These are phyloP conservation scores for Apiotrichum sp. DNA, from an alignment of 1,284 basidiomycete species.

Conservation along the genomic window DNA sequence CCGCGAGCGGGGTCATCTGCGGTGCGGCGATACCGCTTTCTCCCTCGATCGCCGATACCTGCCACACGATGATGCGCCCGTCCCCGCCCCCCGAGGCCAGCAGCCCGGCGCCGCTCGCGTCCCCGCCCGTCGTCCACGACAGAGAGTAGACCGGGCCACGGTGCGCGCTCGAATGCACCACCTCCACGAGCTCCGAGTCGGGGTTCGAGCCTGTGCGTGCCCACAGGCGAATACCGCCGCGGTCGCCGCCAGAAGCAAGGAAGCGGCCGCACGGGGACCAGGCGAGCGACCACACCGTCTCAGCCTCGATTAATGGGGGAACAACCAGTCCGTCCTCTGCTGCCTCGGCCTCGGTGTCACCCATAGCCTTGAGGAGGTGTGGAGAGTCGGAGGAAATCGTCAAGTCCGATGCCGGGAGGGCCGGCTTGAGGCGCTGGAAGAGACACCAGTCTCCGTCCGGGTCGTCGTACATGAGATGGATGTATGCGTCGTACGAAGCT, in stretches of 20 bases:
- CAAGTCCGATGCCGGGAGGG: constrained; percentile 52
- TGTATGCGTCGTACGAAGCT: constrained; percentile 93
- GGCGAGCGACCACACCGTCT: constrained; percentile 85
- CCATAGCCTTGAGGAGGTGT: not conserved
- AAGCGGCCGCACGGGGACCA: constrained; percentile 72
- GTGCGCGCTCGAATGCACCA: constrained; percentile 35
- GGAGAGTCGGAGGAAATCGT: constrained; percentile 14
- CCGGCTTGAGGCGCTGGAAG: constrained; percentile 71
- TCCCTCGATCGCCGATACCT: constrained; percentile 33
- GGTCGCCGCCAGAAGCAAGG: constrained; percentile 57
- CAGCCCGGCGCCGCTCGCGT: constrained; percentile 46
- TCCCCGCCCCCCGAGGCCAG: constrained; percentile 54
- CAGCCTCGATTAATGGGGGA: constrained; percentile 44
- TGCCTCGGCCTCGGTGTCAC: constrained; percentile 21
- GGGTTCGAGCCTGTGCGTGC: constrained; percentile 27
- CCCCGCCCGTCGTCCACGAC: constrained; percentile 22
- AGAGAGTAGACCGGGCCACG: constrained; percentile 38
- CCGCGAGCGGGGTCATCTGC: constrained; percentile 23
- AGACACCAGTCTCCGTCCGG: constrained; percentile 92
- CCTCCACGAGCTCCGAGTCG: constrained; percentile 34
- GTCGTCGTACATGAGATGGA: constrained; percentile 91
- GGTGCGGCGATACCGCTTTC: constrained; percentile 2
- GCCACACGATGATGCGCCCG: constrained; percentile 53
- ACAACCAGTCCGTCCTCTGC: constrained; percentile 28
- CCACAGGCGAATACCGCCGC: constrained; percentile 52